Evolutionary conservation across 176 grass and related monocot species (phyloP).

Genomic region (Pharus latifolius): DNA sequence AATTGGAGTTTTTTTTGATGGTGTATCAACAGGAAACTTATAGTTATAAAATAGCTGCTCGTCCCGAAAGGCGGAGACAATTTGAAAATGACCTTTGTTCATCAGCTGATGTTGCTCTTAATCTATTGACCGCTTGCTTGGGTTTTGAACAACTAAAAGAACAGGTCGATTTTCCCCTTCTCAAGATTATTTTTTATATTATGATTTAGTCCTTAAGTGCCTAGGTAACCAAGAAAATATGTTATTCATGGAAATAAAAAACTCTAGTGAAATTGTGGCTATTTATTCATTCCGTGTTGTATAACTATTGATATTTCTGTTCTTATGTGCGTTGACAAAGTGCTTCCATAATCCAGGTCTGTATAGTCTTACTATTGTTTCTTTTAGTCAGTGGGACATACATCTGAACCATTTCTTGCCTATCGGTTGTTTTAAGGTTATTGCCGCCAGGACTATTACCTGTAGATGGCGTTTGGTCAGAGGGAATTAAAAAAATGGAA

Average conservation of each 20-base stretch:
- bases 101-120: constrained; percentile 69
- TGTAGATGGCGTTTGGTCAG: too few species aligned
- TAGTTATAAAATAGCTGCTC: constrained; percentile 88
- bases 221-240: not conserved
- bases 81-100: constrained; percentile 88
- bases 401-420: not conserved
- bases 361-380: not conserved
- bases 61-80: constrained; percentile 80
- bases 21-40: constrained; percentile 64
- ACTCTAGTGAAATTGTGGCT: not conserved
- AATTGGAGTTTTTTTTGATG: constrained; percentile 9
- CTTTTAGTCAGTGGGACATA: not conserved
- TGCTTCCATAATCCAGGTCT: not conserved
- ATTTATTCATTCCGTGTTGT: not conserved
- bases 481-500: too few species aligned
- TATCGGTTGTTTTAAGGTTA: too few species aligned
- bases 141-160: constrained; percentile 82
- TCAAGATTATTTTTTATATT: constrained; percentile 3
- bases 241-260: not conserved
- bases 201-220: not conserved
- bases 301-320: not conserved
- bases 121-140: constrained; percentile 87
- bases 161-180: constrained; percentile 43
- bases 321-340: not conserved
- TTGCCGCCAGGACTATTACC: too few species aligned